phyloP scores from a whole-genome alignment of 306 rosid genomes.

The Inga laurina region DNA sequence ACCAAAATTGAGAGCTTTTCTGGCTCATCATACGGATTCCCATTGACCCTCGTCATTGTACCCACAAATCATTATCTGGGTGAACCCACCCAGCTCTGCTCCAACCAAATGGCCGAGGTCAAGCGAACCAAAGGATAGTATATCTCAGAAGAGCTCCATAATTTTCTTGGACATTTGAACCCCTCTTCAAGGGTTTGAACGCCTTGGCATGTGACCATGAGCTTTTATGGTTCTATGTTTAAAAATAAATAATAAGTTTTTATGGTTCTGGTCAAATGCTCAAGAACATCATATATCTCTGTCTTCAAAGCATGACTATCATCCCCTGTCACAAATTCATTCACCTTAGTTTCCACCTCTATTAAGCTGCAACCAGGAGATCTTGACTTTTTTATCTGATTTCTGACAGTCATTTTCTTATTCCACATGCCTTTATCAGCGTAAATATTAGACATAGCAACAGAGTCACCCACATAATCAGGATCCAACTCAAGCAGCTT shows the following conservation, averaged over 20 bases:
- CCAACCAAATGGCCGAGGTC: constrained; percentile 9
- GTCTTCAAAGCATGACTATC: constrained; percentile 33
- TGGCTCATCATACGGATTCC: constrained; percentile 17
- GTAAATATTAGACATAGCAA: constrained; percentile 64
- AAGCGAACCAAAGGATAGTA: neutral
- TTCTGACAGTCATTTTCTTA: constrained; percentile 47
- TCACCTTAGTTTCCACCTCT: constrained; percentile 42
- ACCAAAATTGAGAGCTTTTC: constrained; percentile 25
- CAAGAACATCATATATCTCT: constrained; percentile 42
- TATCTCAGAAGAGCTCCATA: constrained; percentile 43
- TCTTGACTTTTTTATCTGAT: constrained; percentile 44
- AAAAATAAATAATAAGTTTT: no score
- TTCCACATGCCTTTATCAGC: constrained; percentile 66
- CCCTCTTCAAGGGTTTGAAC: neutral
- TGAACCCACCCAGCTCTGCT: neutral
- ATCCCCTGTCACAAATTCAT: constrained; percentile 39
- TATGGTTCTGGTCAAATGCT: constrained; percentile 35
- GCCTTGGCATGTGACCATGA: constrained; percentile 28
- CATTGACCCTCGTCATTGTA: constrained; percentile 51
- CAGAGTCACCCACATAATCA: constrained; percentile 51
- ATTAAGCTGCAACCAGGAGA: constrained; percentile 54
- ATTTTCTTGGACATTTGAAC: constrained; percentile 1
- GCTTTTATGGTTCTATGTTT: neutral
- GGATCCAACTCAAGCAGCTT: constrained; percentile 56
- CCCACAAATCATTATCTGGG: constrained; percentile 42